phyloP scores from a whole-genome alignment of 371 early-diverging fungal genomes.

The Actinomucor elegans region DNA sequence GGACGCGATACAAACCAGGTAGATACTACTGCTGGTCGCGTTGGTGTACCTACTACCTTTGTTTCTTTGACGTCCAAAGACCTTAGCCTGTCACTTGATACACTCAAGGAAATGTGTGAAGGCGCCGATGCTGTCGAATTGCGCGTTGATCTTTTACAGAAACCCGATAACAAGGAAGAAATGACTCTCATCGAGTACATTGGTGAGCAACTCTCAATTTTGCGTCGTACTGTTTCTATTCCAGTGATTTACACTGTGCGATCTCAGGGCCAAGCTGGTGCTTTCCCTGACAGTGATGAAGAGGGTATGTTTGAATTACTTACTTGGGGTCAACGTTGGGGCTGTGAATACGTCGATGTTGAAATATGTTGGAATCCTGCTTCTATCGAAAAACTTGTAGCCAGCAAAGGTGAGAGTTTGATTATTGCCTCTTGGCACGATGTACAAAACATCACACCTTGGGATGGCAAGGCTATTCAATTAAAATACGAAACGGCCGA shows the following conservation, averaged over 20 bases:
- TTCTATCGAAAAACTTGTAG: constrained; percentile 52
- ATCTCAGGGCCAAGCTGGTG: constrained; percentile 85
- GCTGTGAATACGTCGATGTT: constrained; percentile 94
- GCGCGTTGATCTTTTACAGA: constrained; percentile 84
- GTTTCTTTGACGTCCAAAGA: constrained; percentile 86
- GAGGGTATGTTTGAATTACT: constrained; percentile 68
- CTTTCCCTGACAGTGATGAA: constrained; percentile 71
- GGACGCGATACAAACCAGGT: constrained; percentile 52
- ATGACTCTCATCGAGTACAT: constrained; percentile 64
- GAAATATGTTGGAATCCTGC: constrained; percentile 62
- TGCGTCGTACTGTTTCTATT: constrained; percentile 66
- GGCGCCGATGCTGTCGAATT: constrained; percentile 92
- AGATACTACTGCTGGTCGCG: constrained; percentile 23
- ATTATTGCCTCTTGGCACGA: constrained; percentile 94
- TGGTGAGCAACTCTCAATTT: constrained; percentile 74
- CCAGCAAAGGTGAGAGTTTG: constrained; percentile 56
- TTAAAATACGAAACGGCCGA: constrained; percentile 53
- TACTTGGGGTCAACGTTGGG: constrained; percentile 75
- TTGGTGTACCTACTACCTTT: constrained; percentile 72
- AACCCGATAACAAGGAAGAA: constrained; percentile 37
- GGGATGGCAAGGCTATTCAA: constrained; percentile 62
- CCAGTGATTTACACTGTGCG: constrained; percentile 95
- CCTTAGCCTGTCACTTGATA: constrained; percentile 49
- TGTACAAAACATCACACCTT: constrained; percentile 58
- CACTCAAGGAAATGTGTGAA: constrained; percentile 62